Evolutionary conservation across 805 yeast species (phyloP), one percentile per base, ranked within the genome.

Genomic region (Saturnispora galanensis): DNA sequence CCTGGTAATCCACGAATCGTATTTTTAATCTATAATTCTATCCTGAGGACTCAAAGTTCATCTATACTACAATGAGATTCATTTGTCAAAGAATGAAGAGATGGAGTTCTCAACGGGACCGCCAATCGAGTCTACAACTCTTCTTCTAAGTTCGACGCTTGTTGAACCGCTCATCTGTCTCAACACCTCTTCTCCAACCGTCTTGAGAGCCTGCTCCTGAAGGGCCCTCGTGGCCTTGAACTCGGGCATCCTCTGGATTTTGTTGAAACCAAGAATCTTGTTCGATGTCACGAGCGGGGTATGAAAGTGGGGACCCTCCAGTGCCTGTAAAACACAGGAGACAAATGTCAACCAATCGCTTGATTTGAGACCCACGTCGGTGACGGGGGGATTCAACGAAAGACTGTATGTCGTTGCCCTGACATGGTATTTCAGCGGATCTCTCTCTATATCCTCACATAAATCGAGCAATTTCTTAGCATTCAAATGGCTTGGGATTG

Each of bases 401-500:
- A 60, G 34, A 16, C 50, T 44, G 17, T 50, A 43, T 1, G 54
- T 31, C 0, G 50, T 40, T 3, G 64, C 50, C 33, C 79, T 57
- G 28, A 74, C 60, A 47, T 75, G 80, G 50, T 68, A 75, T 44
- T 63, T 62, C 13, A 71, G 59, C 2, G 80, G 80, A 47, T 74
- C 65, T 3, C 46, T 47, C 47, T 73, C 75, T 17, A 75, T 73
- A 35, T 67, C 65, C 35, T 60, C 61, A 52, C 79, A 74, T 13
- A 73, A 45, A 10, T 58, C 56, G 32, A 62, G 63, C 5, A 73
- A 48, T 64, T 70, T 62, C 3, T 50, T 45, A 17, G 67, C 45
- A 48, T 48, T 41, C n/a, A 42, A 53, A 45, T 45, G 39, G 2
- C 48, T 31, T 1, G 75, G 73, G 17, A 59, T 60, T 8, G 69